Evolutionary conservation across 2,329 filamentous ascomycete species (phyloP), one percentile per base, ranked within the genome.

Genomic region (Reticulascus tulasneorum): DNA sequence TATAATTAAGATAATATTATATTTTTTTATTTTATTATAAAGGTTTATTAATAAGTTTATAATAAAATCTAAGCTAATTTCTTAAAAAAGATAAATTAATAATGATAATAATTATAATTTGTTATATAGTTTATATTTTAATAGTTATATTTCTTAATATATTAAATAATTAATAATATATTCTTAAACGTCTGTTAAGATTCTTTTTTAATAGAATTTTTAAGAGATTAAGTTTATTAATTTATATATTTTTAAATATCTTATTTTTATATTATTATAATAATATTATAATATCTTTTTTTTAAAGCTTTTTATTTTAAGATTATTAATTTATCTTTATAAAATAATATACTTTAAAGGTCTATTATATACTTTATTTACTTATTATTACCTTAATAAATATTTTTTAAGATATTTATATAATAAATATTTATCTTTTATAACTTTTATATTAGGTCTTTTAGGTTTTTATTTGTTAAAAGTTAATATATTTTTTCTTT

Each of bases 101-200:
- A 32, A 12, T 1, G 9, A 1, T 9, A 32, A 16, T 11, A 11
- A 11, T 27, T 27, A 27, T 27, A 27, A 16, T 11, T 6, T 23
- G 4, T 13, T 23, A 6, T 23, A 23, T 16, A 16, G 7, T 4
- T 32, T 27, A 23, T 32, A 17, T 8, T 17, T 16, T 19, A 16
- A 3, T 0, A 13, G 12, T 17, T 4, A 11, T 13, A 17, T 24
- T 5, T 16, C 7, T 18, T 12, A 12, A 28, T 19, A 7, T 10
- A 38, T 9, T 11, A 33, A 20, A 18, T n/a, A 22, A 38, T n/a
- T 7, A 21, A 13, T 10, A 24, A 23, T 37, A 25, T 37, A 20
- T 18, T 19, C 8, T n/a, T 27, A 26, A 9, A 23, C 23, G 23
- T 24, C n/a, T 24, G n/a, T 9, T 24, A 9, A 24, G 23, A 24